These are phyloP conservation scores for Globisporangium alternatum DNA, from an alignment of 352 stramenopile species.

Conservation along the genomic window DNA sequence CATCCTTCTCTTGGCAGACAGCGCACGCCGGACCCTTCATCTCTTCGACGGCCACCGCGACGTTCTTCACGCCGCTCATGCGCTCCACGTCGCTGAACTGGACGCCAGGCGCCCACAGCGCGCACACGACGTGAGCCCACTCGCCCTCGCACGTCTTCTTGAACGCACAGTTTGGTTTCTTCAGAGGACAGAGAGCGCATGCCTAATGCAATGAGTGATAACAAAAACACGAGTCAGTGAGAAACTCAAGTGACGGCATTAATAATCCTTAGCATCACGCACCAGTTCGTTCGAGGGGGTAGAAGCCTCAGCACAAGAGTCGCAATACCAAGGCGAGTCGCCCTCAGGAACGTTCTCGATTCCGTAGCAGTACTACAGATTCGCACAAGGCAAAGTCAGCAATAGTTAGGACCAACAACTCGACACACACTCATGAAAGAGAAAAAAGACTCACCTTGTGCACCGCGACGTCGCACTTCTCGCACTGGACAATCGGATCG, in stretches of 20 bases:
- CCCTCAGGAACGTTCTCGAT: slow-evolving; percentile 78
- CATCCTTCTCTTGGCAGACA: slow-evolving; percentile 62
- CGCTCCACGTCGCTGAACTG: slow-evolving; percentile 83
- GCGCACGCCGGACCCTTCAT: slow-evolving; percentile 58
- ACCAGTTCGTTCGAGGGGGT: slow-evolving; percentile 48
- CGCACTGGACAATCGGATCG: slow-evolving; percentile 86
- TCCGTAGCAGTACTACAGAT: slow-evolving; percentile 80
- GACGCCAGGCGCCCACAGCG: slow-evolving; percentile 82
- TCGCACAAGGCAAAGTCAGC: not conserved
- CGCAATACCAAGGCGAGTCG: slow-evolving; percentile 83
- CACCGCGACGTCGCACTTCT: slow-evolving; percentile 79
- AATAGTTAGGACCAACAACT: not conserved
- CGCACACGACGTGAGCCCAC: slow-evolving; percentile 86
- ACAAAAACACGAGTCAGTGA: not conserved
- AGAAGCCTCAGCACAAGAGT: slow-evolving; percentile 59
- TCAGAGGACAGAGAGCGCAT: slow-evolving; percentile 77
- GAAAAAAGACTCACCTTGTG: slow-evolving; percentile 58
- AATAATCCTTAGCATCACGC: slow-evolving; percentile 7
- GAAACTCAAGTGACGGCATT: not conserved
- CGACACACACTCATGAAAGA: not conserved
- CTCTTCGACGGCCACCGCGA: slow-evolving; percentile 60
- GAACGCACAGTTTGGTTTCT: slow-evolving; percentile 65
- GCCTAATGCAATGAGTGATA: slow-evolving; percentile 28
- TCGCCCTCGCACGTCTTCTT: slow-evolving; percentile 80
- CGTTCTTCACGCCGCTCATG: slow-evolving; percentile 81